Evolutionary conservation across 1,284 basidiomycete species (phyloP), one percentile per base, ranked within the genome.

Genomic region (Ganoderma resinaceum): DNA sequence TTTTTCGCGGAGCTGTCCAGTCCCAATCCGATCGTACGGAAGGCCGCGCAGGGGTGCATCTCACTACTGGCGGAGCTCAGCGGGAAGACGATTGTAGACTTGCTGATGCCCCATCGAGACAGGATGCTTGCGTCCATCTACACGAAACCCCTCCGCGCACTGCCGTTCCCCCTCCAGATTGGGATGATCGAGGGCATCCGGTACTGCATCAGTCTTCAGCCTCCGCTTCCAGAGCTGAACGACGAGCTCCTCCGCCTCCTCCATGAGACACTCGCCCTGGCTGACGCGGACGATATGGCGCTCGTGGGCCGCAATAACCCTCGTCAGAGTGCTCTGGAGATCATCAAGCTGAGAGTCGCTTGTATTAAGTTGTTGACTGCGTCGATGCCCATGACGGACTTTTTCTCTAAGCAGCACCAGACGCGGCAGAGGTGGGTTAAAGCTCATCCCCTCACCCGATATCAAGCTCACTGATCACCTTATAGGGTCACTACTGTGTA

Each of bases 161-260:
- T 99, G 23, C 96, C 97, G 1, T 97, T 99, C 78, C 88, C 94
- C 18, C 95, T 97, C 79, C 98, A 99, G 80, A 98, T 99, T 67
- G 98, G 97, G 38, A 96, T 99, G 87, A 97, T 99, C 67, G 98
- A 99, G 77, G 96, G 96, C 14, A 91, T 99, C 70, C 94, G 97
- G 23, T 99, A 97, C 79, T 95, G 95, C 77, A 87, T 97, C 69
- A 92, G 89, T 73, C 84, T 94, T 42, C 89, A 92, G 52, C 95
- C 96, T 14, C 93, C 95, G 1, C 86, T 98, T 42, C 91, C 96
- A 1, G 95, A 97, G 75, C 86, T 96, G 64, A 96, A 95, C 73
- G 96, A 98, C 67, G 96, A 98, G 80, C 89, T 99, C 59, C 87
- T 97, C 68, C 93, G 98, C 38, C 87, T 99, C 12, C 83, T 99